Conservation (phyloP, 306 rosid species). For the Astragalus glycyphyllos region DNA sequence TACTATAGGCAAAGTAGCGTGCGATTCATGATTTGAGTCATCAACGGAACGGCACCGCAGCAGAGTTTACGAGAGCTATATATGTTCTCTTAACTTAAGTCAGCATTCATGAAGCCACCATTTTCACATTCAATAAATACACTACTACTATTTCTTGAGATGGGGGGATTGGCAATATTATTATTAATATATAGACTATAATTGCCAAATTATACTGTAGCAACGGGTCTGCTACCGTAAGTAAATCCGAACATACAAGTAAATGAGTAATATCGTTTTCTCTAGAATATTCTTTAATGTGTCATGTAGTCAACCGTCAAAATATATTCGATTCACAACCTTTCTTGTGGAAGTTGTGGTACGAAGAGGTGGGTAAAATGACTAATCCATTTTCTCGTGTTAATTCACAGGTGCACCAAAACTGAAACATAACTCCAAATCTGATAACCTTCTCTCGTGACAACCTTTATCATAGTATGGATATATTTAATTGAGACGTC, state of each 20-base stretch:
- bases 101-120: neutral
- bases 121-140: neutral
- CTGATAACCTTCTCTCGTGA: conserved; percentile 19
- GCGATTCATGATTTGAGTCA: neutral
- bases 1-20: neutral
- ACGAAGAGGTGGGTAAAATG: conserved; percentile 10
- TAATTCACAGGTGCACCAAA: neutral
- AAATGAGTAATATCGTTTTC: too few relatives aligned
- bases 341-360: neutral
- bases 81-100: neutral
- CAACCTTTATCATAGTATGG: neutral
- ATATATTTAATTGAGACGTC: neutral
- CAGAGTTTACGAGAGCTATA: neutral
- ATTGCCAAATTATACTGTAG: too few relatives aligned
- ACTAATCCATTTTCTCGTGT: conserved; percentile 16
- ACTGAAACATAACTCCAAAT: conserved; percentile 3
- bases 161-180: too few relatives aligned
- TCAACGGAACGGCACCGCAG: conserved; percentile 43
- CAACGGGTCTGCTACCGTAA: too few relatives aligned
- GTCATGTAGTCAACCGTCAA: conserved; percentile 1
- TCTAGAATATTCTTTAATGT: conserved; percentile 27
- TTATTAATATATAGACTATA: too few relatives aligned
- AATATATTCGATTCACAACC: neutral
- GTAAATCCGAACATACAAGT: too few relatives aligned
- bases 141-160: neutral